These are phyloP conservation scores for Inosperma sp. DNA, from an alignment of 768 basidiomycete species.

Conservation along the genomic window DNA sequence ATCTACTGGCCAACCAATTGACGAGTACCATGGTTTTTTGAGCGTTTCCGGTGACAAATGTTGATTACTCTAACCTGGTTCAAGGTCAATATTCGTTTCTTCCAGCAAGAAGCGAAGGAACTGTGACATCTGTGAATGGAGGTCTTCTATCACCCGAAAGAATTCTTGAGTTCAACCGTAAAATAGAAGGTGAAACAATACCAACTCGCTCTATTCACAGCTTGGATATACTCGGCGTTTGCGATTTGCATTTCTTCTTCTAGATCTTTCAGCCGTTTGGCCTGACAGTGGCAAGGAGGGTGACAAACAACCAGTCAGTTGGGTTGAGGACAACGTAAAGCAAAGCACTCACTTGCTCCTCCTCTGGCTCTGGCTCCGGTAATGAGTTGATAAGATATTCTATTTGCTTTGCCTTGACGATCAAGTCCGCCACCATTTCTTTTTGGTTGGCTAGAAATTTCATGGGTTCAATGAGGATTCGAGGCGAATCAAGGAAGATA, in stretches of 20 bases:
- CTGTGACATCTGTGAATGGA: slow-evolving; percentile 58
- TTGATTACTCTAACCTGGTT: slow-evolving; percentile 4
- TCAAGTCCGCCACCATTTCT: slow-evolving; percentile 78
- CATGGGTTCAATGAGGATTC: background rate
- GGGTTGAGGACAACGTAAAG: background rate
- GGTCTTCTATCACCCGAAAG: slow-evolving; percentile 39
- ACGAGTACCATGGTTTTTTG: no score
- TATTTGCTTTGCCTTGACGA: slow-evolving; percentile 85
- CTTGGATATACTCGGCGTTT: slow-evolving; percentile 71
- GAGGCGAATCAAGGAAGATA: background rate
- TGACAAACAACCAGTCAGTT: background rate
- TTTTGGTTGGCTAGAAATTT: slow-evolving; percentile 63
- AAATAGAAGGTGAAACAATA: slow-evolving; percentile 18
- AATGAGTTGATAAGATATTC: slow-evolving; percentile 78
- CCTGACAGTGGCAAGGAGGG: slow-evolving; percentile 36
- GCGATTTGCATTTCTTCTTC: slow-evolving; percentile 68
- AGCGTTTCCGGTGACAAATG: no score
- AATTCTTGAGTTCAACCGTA: background rate
- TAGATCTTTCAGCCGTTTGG: slow-evolving; percentile 57
- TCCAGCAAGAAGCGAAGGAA: slow-evolving; percentile 51
- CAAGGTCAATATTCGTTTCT: slow-evolving; percentile 7
- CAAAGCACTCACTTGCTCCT: slow-evolving; percentile 52
- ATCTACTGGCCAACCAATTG: no score
- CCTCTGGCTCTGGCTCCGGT: slow-evolving; percentile 74
- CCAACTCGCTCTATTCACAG: slow-evolving; percentile 75